Evolutionary conservation across 1,139 yeast genomes (phyloP).

Genomic region (Lodderomyces theae): DNA sequence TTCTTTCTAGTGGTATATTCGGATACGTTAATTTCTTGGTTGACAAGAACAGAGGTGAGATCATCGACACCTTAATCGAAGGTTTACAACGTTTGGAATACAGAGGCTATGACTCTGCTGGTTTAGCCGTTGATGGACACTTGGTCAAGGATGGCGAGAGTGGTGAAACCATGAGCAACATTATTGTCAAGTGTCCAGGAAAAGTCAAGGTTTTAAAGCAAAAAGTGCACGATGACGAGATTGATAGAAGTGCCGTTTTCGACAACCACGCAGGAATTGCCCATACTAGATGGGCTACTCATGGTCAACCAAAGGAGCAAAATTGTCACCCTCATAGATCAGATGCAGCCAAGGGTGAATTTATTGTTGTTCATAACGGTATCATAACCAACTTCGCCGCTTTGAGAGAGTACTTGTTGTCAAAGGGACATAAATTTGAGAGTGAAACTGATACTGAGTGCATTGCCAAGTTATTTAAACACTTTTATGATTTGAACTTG

Average conservation of each 20-base stretch:
- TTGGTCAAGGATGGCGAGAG: conserved; percentile 35
- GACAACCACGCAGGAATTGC: conserved; percentile 95
- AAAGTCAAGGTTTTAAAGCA: conserved; percentile 82
- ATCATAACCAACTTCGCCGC: conserved; percentile 94
- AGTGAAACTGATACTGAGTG: conserved; percentile 98
- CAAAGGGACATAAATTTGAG: conserved; percentile 82
- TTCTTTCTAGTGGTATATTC: conserved; percentile 85
- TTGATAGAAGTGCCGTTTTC: conserved; percentile 61
- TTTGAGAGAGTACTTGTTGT: conserved; percentile 71
- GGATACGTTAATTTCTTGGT: conserved; percentile 96
- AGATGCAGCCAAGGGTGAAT: conserved; percentile 68
- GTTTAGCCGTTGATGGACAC: conserved; percentile 93
- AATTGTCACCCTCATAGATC: conserved; percentile 98
- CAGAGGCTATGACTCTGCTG: conserved; percentile 98
- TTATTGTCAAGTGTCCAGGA: conserved; percentile 82
- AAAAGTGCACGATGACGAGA: conserved; percentile 55
- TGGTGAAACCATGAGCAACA: conserved; percentile 15
- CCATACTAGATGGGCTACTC: conserved; percentile 99
- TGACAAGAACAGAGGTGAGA: conserved; percentile 88
- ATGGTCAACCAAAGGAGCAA: conserved; percentile 81
- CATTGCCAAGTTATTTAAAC: conserved; percentile 92
- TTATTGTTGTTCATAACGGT: conserved; percentile 95
- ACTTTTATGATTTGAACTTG: conserved; percentile 77
- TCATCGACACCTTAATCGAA: conserved; percentile 81
- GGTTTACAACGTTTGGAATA: conserved; percentile 94